These are phyloP conservation scores for Phellopilus nigrolimitatus DNA, from an alignment of 1,284 basidiomycete genomes.

Conservation along the genomic window DNA sequence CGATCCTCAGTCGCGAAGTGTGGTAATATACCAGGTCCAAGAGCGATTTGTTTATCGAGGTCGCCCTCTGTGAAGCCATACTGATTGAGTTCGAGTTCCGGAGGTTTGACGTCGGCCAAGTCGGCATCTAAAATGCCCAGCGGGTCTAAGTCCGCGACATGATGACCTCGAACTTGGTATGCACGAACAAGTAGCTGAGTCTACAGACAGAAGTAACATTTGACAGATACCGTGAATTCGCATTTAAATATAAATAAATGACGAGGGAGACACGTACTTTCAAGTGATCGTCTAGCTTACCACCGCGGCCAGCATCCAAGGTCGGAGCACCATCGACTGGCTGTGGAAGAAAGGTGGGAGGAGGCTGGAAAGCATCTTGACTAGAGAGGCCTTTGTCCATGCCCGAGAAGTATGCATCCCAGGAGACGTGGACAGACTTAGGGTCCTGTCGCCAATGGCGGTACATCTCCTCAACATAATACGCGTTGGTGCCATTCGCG, in stretches of 20 bases:
- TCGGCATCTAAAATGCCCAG: constrained; percentile 91
- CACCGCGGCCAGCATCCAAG: constrained; percentile 65
- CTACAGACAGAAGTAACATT: constrained; percentile 37
- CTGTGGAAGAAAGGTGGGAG: constrained; percentile 66
- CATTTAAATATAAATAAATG: constrained; percentile 4
- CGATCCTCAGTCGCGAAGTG: constrained; percentile 86
- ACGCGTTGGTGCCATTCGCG: constrained; percentile 88
- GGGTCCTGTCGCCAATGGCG: constrained; percentile 88
- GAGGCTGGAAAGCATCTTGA: constrained; percentile 80
- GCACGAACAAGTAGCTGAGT: constrained; percentile 95
- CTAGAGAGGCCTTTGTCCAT: constrained; percentile 87
- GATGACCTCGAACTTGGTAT: constrained; percentile 98
- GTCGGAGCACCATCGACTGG: constrained; percentile 82
- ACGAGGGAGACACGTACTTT: constrained; percentile 55
- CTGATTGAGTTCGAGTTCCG: constrained; percentile 86
- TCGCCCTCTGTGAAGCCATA: constrained; percentile 96
- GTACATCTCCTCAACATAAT: constrained; percentile 98
- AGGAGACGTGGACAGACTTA: constrained; percentile 88
- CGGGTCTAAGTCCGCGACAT: constrained; percentile 93
- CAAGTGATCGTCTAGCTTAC: constrained; percentile 88
- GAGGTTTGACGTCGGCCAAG: constrained; percentile 69
- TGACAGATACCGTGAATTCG: constrained; percentile 11
- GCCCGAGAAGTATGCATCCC: constrained; percentile 93
- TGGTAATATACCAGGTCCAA: constrained; percentile 94
- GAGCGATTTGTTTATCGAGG: constrained; percentile 89